phyloP scores from a whole-genome alignment of 148 eudicot genomes.

The Tetragonia tetragonoides region DNA sequence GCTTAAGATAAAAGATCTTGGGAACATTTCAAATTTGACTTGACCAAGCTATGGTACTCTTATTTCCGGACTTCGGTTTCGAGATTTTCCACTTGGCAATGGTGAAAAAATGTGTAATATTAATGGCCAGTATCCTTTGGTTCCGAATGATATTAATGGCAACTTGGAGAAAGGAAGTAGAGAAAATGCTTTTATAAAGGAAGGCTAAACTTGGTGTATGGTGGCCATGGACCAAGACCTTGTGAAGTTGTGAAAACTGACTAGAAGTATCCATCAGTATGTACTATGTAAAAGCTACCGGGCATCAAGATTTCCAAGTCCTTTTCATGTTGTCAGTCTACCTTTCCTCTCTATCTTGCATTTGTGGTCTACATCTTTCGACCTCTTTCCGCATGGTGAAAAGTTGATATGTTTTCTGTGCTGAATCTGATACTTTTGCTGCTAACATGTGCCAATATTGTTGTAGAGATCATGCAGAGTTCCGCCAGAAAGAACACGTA shows the following conservation, averaged over 20 bases:
- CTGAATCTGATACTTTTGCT: not conserved
- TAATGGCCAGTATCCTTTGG: not conserved
- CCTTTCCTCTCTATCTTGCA: not conserved
- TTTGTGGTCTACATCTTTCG: not conserved
- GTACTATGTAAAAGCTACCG: not conserved
- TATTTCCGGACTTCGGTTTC: not conserved
- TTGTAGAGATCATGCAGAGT: not conserved
- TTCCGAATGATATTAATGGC: not conserved
- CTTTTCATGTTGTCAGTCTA: too few relatives aligned
- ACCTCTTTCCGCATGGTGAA: not conserved
- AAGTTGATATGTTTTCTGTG: not conserved
- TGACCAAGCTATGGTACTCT: not conserved
- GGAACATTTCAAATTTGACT: slow-evolving; percentile 1
- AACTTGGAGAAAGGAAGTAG: not conserved
- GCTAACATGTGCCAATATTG: not conserved
- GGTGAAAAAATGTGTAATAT: not conserved
- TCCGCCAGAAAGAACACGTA: not conserved
- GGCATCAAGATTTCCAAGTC: not conserved
- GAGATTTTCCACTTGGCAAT: not conserved
- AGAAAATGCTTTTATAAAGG: not conserved
- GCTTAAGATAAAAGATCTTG: not conserved
- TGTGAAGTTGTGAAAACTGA: not conserved
- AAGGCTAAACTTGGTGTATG: not conserved
- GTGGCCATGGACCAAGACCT: not conserved
- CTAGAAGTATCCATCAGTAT: not conserved